Conservation (phyloP, 2,329 filamentous ascomycete genomes). For the Colletotrichum tabaci region DNA sequence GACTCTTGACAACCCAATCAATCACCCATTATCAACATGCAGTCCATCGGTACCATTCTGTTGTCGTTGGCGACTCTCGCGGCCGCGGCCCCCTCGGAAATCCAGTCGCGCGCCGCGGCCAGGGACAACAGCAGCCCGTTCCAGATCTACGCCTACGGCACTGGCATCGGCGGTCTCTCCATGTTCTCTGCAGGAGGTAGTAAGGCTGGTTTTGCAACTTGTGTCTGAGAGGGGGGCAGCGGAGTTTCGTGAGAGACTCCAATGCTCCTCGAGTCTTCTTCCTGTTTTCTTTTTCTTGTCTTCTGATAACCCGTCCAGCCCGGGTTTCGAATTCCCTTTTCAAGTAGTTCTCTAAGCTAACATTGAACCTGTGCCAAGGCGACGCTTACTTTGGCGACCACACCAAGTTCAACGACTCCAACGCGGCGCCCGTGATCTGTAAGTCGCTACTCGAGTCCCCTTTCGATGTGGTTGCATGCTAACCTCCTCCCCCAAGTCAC, state of each 20-base stretch:
- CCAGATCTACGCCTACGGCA: slow-evolving; percentile 49
- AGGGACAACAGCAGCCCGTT: slow-evolving; percentile 40
- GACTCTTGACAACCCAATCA: neutral
- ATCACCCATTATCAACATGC: slow-evolving; percentile 4
- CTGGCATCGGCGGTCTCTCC: slow-evolving; percentile 46
- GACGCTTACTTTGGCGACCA: slow-evolving; percentile 32
- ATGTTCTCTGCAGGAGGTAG: slow-evolving; percentile 47
- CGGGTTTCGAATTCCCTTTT: neutral
- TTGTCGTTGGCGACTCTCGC: slow-evolving; percentile 29
- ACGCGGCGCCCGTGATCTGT: slow-evolving; percentile 36
- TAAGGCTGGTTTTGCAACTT: slow-evolving; percentile 21
- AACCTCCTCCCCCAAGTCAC: slow-evolving; percentile 31
- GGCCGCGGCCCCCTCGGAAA: slow-evolving; percentile 24
- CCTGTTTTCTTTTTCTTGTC: neutral
- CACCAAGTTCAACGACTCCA: slow-evolving; percentile 27
- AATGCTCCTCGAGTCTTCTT: neutral
- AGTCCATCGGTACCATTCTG: slow-evolving; percentile 15
- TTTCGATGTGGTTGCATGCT: neutral
- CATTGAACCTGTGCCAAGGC: neutral
- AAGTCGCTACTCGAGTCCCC: neutral
- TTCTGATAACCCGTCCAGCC: neutral
- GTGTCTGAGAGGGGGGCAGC: neutral
- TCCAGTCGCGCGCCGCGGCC: slow-evolving; percentile 32
- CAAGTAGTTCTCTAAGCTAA: neutral
- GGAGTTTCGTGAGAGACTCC: neutral